phyloP scores from a whole-genome alignment of 164 flowering plant genomes.

The Tetrastigma voinierianum region DNA sequence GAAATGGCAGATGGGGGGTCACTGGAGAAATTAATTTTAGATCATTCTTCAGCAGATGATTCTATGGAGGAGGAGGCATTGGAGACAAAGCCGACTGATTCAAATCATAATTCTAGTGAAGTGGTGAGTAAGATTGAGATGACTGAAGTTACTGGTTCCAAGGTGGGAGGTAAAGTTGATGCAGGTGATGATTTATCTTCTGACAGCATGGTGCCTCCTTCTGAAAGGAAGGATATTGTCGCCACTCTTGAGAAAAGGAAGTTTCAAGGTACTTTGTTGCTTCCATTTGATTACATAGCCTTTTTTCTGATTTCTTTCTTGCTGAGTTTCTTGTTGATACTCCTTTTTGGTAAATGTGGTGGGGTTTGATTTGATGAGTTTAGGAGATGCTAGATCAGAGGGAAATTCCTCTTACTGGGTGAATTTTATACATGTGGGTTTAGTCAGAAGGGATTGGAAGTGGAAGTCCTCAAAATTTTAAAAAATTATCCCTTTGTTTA shows the following conservation, averaged over 20 bases:
- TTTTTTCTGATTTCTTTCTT: too few species aligned
- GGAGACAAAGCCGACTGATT: slow-evolving; percentile 64
- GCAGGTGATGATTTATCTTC: slow-evolving; percentile 35
- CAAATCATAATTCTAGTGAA: slow-evolving; percentile 41
- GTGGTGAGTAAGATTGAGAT: slow-evolving; percentile 39
- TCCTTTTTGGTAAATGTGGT: too few species aligned
- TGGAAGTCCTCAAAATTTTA: too few species aligned
- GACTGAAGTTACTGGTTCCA: slow-evolving; percentile 32
- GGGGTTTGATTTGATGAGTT: too few species aligned
- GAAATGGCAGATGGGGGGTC: slow-evolving; percentile 2
- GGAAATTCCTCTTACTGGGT: too few species aligned
- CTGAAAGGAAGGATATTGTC: slow-evolving; percentile 31
- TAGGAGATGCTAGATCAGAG: too few species aligned
- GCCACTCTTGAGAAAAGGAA: slow-evolving; percentile 64
- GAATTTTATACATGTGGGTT: too few species aligned
- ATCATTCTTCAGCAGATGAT: slow-evolving; percentile 43
- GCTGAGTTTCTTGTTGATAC: too few species aligned
- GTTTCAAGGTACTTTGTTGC: slow-evolving; percentile 44
- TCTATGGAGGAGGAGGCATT: slow-evolving; percentile 80
- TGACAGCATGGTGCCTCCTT: slow-evolving; percentile 27
- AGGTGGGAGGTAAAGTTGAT: slow-evolving; percentile 48
- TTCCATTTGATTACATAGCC: background rate
- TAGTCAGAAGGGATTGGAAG: too few species aligned
- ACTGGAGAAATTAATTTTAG: slow-evolving; percentile 14
- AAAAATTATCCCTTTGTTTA: too few species aligned